Base-by-base conservation (phyloP, 495 filamentous ascomycete species). In the Penicillium odoratum region DNA sequence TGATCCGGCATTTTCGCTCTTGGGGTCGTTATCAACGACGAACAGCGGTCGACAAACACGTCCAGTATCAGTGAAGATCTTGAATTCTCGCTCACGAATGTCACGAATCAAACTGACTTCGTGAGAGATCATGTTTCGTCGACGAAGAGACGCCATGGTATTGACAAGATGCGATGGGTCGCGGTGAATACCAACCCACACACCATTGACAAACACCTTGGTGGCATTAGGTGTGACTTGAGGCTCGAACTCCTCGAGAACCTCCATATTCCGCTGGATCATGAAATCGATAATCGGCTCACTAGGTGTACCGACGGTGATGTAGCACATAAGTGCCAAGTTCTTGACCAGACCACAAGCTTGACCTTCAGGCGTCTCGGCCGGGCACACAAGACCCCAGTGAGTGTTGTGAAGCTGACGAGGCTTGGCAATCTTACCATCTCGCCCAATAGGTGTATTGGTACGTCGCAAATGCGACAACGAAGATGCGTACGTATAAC, bases 271-370 rank as follows among this genome's bases (percentile, higher is more conserved):
- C 34, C 92, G 81, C 48, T 91, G 86, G 52, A 89, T 89, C 90
- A 98, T 93, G 78, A 96, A 98, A 59, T 97, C 90, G 34, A 94
- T 81, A 61, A 98, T 90, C 7, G 93, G 92, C 50, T 93, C 88
- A 29, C 88, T 88, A 9, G 92, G 89, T 7, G 91, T 90, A 69
- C 93, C 94, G 31, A 97, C 92, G 47, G 90, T 96, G 69, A 99
- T 91, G 64, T 93, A 96, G 70, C 93, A 98, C 93, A 99, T 98
- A 45, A 99, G 83, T 4, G 95, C 90, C 67, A 99, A 69, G 63
- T 99, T 99, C 80, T 99, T 99, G 72, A 99, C 95, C 56, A 99
- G 74, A 71, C 94, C 94, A 77, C 94, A 99, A 71, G 94, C 94
- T 69, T 99, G 95, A 58, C 94, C 94, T 84, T 99, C 94, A 7